Conservation (phyloP, 2,329 filamentous ascomycete species). For the Curvularia hawaiiensis region DNA sequence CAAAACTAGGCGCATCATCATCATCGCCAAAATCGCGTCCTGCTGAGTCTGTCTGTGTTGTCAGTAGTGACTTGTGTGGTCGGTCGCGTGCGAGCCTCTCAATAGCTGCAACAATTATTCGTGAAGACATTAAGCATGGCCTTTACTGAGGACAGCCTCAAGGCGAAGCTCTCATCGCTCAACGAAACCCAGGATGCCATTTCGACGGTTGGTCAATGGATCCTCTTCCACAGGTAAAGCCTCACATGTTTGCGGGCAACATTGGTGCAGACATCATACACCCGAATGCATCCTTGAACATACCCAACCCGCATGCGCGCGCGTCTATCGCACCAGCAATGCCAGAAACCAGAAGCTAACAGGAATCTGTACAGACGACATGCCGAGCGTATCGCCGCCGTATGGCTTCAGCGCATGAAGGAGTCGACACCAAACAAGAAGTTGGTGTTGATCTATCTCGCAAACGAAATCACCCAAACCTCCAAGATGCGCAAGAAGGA, state of each 20-base stretch:
- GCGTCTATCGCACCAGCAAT: conserved; percentile 2
- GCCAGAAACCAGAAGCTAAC: conserved; percentile 24
- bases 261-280: conserved; percentile 9
- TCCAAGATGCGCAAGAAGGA: conserved; percentile 91
- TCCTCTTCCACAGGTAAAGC: conserved; percentile 93
- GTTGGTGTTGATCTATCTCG: conserved; percentile 90
- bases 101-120: conserved; percentile 21
- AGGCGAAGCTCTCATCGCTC: conserved; percentile 90
- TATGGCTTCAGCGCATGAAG: conserved; percentile 89
- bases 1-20: conserved; percentile 11
- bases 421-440: conserved; percentile 86
- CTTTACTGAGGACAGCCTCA: conserved; percentile 93
- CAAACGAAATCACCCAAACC: conserved; percentile 96
- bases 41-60: conserved; percentile 2
- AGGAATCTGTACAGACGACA: conserved; percentile 69
- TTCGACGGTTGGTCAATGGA: conserved; percentile 96
- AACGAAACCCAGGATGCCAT: conserved; percentile 99
- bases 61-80: conserved; percentile 12
- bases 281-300: conserved; percentile 2
- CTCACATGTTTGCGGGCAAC: conserved; percentile 7
- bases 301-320: not conserved
- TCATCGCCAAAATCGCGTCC: conserved; percentile 7
- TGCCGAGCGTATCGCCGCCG: conserved; percentile 86
- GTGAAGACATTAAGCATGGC: conserved; percentile 66
- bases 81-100: conserved; percentile 30